These are phyloP conservation scores for Hypoxylon fragiforme DNA, from an alignment of 495 filamentous ascomycete genomes.

Conservation along the genomic window DNA sequence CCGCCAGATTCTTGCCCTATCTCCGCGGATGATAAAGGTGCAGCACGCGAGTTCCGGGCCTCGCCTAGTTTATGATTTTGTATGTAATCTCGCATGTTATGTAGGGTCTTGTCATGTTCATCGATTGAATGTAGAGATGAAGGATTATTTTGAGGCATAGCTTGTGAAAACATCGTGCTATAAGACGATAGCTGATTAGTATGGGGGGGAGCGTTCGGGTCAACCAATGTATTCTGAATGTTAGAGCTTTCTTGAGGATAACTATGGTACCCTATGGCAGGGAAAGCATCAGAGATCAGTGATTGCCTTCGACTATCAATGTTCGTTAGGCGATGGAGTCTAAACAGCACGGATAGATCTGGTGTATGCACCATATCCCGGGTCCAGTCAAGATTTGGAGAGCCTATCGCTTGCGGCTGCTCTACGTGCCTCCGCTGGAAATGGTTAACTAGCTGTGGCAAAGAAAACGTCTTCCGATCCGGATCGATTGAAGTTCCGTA, in stretches of 20 bases:
- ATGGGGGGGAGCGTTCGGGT: neutral
- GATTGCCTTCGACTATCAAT: constrained; percentile 60
- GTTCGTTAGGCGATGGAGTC: constrained; percentile 50
- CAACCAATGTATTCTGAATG: neutral
- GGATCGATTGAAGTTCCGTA: constrained; percentile 38
- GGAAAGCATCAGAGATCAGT: constrained; percentile 63
- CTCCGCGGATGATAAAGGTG: constrained; percentile 11
- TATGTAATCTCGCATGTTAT: neutral
- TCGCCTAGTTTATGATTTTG: neutral
- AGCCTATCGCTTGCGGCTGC: constrained; percentile 32
- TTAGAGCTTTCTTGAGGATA: constrained; percentile 1
- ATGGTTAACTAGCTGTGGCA: constrained; percentile 67
- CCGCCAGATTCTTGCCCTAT: neutral
- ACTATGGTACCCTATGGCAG: constrained; percentile 35
- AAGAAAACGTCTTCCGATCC: constrained; percentile 58
- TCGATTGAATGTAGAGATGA: neutral
- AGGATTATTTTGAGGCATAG: neutral
- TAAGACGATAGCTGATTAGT: constrained; percentile 1
- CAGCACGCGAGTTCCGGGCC: no score
- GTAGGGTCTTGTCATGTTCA: neutral
- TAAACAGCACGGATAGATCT: constrained; percentile 51
- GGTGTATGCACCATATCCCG: constrained; percentile 72
- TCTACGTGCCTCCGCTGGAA: constrained; percentile 64
- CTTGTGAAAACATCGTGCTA: neutral
- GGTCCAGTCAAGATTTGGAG: constrained; percentile 60